Conservation (phyloP, 2,329 filamentous ascomycete species). For the Penicillium sp. region DNA sequence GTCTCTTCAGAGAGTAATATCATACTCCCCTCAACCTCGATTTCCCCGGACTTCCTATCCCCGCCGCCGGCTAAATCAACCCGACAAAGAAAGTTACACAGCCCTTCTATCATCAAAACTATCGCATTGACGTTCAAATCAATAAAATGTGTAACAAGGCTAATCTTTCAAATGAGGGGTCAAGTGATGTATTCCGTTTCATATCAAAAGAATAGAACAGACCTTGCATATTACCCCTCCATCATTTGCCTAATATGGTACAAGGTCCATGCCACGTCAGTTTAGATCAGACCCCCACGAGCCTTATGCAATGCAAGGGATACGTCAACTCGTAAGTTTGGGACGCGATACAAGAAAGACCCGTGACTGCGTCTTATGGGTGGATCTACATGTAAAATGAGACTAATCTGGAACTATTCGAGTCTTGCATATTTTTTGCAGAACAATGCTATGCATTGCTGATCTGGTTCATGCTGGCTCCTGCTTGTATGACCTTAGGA, state of each 20-base stretch:
- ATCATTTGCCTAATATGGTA: neutral
- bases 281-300: neutral
- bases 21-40: rapidly evolving
- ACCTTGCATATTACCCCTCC: slow-evolving; percentile 6
- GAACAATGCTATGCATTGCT: neutral
- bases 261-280: neutral
- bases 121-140: neutral
- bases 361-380: neutral
- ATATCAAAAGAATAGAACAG: neutral
- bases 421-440: neutral
- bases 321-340: slow-evolving; percentile 5
- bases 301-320: slow-evolving; percentile 4
- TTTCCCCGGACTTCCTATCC: neutral
- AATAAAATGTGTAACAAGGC: neutral
- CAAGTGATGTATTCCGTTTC: slow-evolving; percentile 6
- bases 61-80: neutral
- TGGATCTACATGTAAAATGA: neutral
- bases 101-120: neutral
- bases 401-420: neutral
- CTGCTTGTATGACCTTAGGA: slow-evolving; percentile 1
- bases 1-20: neutral
- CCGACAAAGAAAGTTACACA: neutral
- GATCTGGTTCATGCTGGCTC: slow-evolving; percentile 4
- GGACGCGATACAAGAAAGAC: neutral
- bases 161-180: neutral